Evolutionary conservation across 2,329 filamentous ascomycete species (phyloP).

Genomic region (Sporothrix globosa): DNA sequence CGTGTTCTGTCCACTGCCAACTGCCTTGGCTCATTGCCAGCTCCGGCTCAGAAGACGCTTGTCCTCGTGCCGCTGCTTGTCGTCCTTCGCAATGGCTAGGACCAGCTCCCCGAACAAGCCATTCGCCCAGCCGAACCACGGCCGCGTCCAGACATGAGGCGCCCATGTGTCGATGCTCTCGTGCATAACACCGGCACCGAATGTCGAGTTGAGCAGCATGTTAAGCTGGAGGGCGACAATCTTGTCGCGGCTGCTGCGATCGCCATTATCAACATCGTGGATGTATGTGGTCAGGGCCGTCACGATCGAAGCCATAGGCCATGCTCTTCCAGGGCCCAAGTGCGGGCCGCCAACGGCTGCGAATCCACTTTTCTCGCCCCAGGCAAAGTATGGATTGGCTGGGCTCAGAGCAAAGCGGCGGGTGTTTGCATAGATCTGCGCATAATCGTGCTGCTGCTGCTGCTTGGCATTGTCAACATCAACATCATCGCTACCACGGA

Average conservation of each 20-base stretch:
- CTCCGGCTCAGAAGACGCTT: slow-evolving; percentile 40
- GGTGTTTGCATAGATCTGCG: slow-evolving; percentile 76
- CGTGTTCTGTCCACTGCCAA: not conserved
- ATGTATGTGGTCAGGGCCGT: slow-evolving; percentile 70
- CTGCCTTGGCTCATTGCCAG: slow-evolving; percentile 40
- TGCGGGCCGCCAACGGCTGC: slow-evolving; percentile 55
- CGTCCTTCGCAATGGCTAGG: slow-evolving; percentile 51
- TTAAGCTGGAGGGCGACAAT: slow-evolving; percentile 59
- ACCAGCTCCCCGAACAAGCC: slow-evolving; percentile 82
- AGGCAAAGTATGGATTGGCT: slow-evolving; percentile 76
- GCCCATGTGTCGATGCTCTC: slow-evolving; percentile 74
- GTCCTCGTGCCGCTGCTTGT: slow-evolving; percentile 38
- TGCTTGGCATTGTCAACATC: not conserved
- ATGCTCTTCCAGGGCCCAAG: slow-evolving; percentile 68
- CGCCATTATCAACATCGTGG: slow-evolving; percentile 67
- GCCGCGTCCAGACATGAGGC: slow-evolving; percentile 49
- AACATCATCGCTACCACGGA: not conserved
- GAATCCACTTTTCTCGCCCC: slow-evolving; percentile 47
- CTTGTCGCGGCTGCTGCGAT: slow-evolving; percentile 43
- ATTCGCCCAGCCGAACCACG: slow-evolving; percentile 85
- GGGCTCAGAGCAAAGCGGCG: slow-evolving; percentile 45
- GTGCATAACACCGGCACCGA: slow-evolving; percentile 75
- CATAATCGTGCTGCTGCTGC: slow-evolving; percentile 50
- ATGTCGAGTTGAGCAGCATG: slow-evolving; percentile 68
- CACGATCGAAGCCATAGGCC: slow-evolving; percentile 85